phyloP scores from a whole-genome alignment of 176 grass and related monocot species.

The Triticum timopheevii region DNA sequence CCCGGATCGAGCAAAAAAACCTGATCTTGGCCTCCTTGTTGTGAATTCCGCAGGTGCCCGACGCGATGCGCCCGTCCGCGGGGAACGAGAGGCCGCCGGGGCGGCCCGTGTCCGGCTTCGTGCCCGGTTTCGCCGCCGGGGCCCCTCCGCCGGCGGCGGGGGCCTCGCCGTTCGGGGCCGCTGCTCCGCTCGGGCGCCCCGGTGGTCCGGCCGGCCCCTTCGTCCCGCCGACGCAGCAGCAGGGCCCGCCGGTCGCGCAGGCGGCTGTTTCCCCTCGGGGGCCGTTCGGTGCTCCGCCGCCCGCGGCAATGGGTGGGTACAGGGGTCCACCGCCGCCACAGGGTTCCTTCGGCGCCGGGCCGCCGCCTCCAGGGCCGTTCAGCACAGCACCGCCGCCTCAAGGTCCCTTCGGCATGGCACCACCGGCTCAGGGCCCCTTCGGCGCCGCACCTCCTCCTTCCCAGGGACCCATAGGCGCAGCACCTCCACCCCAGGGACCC shows the following conservation, averaged over 20 bases:
- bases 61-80: slow-evolving; percentile 53
- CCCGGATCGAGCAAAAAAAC: slow-evolving; percentile 24
- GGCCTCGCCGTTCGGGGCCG: slow-evolving; percentile 23
- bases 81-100: slow-evolving; percentile 53
- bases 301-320: slow-evolving; percentile 36
- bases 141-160: slow-evolving; percentile 7
- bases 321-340: slow-evolving; percentile 32
- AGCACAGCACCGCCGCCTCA: background rate
- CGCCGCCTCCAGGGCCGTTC: slow-evolving; percentile 6
- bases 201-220: background rate
- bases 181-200: slow-evolving; percentile 6
- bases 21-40: background rate
- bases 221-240: background rate
- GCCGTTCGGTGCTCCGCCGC: slow-evolving; percentile 16
- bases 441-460: background rate
- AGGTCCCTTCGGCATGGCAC: background rate
- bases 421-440: background rate
- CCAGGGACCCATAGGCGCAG: background rate
- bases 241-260: slow-evolving; percentile 10
- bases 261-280: background rate
- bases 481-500: background rate
- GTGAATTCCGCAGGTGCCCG: slow-evolving; percentile 24
- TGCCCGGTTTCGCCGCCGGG: slow-evolving; percentile 22
- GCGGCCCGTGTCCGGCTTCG: slow-evolving; percentile 40
- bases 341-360: slow-evolving; percentile 8